Percentiles rank a stretch among this genome's conserved stretches.
Evolutionary conservation across 768 basidiomycete genomes (phyloP).

Genomic region (Phanerochaete sordida): DNA sequence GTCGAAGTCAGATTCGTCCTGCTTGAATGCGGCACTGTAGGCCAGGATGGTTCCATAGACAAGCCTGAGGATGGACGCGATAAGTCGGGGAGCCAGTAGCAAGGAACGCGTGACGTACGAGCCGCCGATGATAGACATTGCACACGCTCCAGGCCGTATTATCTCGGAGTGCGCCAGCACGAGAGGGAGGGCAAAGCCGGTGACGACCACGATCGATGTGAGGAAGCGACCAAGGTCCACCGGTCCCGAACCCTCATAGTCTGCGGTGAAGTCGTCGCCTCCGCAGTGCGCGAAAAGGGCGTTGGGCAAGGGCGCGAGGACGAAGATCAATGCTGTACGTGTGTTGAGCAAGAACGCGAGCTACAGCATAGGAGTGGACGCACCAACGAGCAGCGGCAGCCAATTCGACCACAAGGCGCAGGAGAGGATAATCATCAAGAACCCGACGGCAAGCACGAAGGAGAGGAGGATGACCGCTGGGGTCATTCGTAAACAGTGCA

Average conservation of each 20-base stretch:
- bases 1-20: constrained; percentile 82
- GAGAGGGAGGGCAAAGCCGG: constrained; percentile 90
- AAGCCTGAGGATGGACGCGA: constrained; percentile 37
- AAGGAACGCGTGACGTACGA: constrained; percentile 46
- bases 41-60: constrained; percentile 91
- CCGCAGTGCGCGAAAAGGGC: constrained; percentile 92
- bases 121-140: constrained; percentile 95
- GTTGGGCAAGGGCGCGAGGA: constrained; percentile 94
- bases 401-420: constrained; percentile 97
- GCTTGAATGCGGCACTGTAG: constrained; percentile 79
- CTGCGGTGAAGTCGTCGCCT: constrained; percentile 80
- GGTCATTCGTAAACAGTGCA: constrained; percentile 12
- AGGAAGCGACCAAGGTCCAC: constrained; percentile 94
- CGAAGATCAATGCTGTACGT: constrained; percentile 80
- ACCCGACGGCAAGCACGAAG: constrained; percentile 97
- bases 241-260: constrained; percentile 66
- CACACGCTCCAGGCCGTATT: constrained; percentile 79
- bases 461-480: constrained; percentile 94
- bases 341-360: background rate
- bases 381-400: constrained; percentile 95
- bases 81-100: background rate
- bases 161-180: constrained; percentile 90
- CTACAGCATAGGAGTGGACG: constrained; percentile 25
- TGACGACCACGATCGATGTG: constrained; percentile 85
- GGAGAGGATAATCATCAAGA: constrained; percentile 94